These are phyloP conservation scores for Podaxis pistillaris DNA, from an alignment of 768 basidiomycete species.

Conservation along the genomic window DNA sequence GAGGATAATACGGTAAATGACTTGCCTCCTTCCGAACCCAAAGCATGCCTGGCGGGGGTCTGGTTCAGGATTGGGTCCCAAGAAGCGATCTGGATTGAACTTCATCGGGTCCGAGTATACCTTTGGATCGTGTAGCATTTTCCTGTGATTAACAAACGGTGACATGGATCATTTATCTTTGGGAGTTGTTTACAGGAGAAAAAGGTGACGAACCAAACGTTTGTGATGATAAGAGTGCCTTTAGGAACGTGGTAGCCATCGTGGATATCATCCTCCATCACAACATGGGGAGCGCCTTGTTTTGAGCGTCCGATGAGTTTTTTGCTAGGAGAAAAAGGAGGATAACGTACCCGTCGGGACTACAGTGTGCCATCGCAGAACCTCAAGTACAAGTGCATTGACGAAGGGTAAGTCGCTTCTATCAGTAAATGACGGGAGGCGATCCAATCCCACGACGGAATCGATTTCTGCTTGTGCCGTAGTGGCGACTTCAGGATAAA, in stretches of 20 bases:
- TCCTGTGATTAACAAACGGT: slow-evolving; percentile 22
- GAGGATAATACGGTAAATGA: neutral
- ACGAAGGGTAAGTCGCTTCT: neutral
- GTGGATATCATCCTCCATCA: slow-evolving; percentile 41
- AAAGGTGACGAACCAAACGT: slow-evolving; percentile 27
- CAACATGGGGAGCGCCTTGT: slow-evolving; percentile 38
- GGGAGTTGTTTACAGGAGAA: too few species aligned
- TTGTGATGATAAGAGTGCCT: slow-evolving; percentile 32
- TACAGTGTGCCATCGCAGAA: slow-evolving; percentile 24
- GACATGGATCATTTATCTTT: neutral
- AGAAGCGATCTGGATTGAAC: neutral
- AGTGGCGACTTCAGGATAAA: neutral
- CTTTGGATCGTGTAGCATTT: slow-evolving; percentile 32
- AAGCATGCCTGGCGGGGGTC: neutral
- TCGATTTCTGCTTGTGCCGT: neutral
- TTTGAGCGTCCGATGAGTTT: neutral
- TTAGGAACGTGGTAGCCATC: slow-evolving; percentile 38
- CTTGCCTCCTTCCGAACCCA: neutral
- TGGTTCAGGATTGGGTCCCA: neutral
- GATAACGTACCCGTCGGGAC: slow-evolving; percentile 28
- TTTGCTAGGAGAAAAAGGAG: neutral
- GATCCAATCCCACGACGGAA: neutral
- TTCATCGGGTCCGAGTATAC: neutral
- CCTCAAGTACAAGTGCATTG: neutral
- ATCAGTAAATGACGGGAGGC: neutral